Evolutionary conservation across 768 basidiomycete species (phyloP).

Genomic region (Boletus speciosus): DNA sequence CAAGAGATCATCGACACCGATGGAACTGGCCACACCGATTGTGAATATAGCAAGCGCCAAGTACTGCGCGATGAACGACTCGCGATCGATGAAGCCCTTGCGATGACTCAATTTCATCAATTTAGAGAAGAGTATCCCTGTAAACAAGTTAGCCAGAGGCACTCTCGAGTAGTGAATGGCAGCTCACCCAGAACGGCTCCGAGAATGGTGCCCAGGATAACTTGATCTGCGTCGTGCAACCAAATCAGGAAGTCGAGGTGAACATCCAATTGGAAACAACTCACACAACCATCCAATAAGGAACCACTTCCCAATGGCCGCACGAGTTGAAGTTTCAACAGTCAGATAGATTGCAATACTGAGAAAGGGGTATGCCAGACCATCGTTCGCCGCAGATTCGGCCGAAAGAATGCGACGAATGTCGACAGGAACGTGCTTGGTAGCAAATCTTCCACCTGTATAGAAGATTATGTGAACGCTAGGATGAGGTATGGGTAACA

Average conservation of each 20-base stretch:
- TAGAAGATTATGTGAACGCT: background rate
- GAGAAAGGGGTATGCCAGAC: slow-evolving; percentile 91
- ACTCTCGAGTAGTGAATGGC: background rate
- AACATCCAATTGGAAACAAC: background rate
- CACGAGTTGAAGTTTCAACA: slow-evolving; percentile 55
- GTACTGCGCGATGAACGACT: slow-evolving; percentile 87
- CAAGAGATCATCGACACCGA: slow-evolving; percentile 86
- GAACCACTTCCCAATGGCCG: slow-evolving; percentile 82
- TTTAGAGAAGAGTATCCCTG: slow-evolving; percentile 65
- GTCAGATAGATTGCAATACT: slow-evolving; percentile 83
- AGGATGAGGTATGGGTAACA: background rate
- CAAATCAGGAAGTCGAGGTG: background rate
- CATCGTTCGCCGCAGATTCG: slow-evolving; percentile 95
- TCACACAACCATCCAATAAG: slow-evolving; percentile 77
- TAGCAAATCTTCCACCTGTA: slow-evolving; percentile 67
- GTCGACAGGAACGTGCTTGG: slow-evolving; percentile 65
- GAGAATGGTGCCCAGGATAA: slow-evolving; percentile 67
- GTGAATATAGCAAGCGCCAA: slow-evolving; percentile 70
- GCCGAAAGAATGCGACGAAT: slow-evolving; percentile 80
- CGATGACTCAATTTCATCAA: slow-evolving; percentile 69
- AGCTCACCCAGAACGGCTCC: slow-evolving; percentile 53
- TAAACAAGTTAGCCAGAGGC: background rate
- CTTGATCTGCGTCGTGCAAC: slow-evolving; percentile 56
- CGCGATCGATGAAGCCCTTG: slow-evolving; percentile 66
- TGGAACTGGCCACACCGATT: slow-evolving; percentile 71